Conservation (phyloP, 108 stramenopile species). For the Tribonema minus region DNA sequence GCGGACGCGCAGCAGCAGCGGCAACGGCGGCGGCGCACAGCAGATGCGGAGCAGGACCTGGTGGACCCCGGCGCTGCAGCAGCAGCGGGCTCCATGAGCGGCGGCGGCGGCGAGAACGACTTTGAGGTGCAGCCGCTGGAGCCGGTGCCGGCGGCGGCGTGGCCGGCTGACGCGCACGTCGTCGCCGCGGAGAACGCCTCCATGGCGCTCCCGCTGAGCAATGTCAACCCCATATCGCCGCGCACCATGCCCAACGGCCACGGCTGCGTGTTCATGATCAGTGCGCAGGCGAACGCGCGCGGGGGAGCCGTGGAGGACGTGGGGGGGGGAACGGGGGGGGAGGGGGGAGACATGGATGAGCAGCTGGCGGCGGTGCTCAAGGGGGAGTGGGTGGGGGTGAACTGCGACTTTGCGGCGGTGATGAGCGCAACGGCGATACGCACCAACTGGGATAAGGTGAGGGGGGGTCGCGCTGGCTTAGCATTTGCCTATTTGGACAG, state of each 20-base stretch:
- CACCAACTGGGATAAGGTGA: conserved; percentile 75
- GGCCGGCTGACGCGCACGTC: neutral
- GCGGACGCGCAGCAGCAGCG: no score
- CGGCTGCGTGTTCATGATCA: neutral
- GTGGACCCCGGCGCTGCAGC: no score
- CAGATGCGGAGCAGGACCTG: no score
- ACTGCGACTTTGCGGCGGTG: conserved; percentile 50
- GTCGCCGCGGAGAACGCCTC: neutral
- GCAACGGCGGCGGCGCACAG: no score
- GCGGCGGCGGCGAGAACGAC: neutral
- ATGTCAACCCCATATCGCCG: neutral
- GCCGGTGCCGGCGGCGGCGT: neutral
- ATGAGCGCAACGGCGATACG: conserved; percentile 67
- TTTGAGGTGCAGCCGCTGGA: no score
- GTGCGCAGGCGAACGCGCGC: no score
- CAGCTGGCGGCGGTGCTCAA: no score
- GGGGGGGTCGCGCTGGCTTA: no score
- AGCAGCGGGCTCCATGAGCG: neutral
- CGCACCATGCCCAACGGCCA: neutral
- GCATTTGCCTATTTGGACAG: no score
- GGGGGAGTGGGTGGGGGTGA: conserved; percentile 23
- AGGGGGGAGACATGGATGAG: no score
- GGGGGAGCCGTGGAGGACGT: no score
- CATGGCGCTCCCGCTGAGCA: neutral
- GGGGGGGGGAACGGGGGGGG: no score